Evolutionary conservation across 805 yeast genomes (phyloP).

Genomic region (Suhomyces faveliae): DNA sequence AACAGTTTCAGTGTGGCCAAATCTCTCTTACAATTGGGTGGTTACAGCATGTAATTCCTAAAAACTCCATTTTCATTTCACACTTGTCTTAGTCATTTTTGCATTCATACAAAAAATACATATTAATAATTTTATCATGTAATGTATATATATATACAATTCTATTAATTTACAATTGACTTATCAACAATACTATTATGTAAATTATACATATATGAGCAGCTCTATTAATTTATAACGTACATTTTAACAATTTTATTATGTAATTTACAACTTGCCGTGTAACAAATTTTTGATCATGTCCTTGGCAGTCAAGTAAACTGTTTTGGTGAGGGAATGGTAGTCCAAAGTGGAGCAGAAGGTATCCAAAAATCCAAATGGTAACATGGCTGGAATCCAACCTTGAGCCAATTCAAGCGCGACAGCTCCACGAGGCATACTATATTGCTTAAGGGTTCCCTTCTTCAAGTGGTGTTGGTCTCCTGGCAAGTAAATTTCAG

Average conservation of each 20-base stretch:
- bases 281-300: constrained; percentile 66
- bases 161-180: too few species aligned
- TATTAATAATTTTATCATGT: not conserved
- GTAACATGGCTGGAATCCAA: constrained; percentile 97
- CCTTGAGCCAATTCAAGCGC: constrained; percentile 98
- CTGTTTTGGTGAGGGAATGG: constrained; percentile 65
- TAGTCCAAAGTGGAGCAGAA: constrained; percentile 79
- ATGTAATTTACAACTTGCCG: constrained; percentile 69
- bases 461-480: constrained; percentile 75
- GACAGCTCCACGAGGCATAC: constrained; percentile 77
- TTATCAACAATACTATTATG: not conserved
- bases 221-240: not conserved
- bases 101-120: not conserved
- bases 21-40: constrained; percentile 44
- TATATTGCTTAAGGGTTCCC: constrained; percentile 79
- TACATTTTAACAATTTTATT: not conserved
- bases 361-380: constrained; percentile 87
- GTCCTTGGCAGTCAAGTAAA: constrained; percentile 70
- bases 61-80: not conserved
- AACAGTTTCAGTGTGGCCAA: constrained; percentile 46
- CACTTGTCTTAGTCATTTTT: not conserved
- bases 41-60: constrained; percentile 15
- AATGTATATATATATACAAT: too few species aligned
- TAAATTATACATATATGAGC: too few species aligned
- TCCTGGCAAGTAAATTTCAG: constrained; percentile 83